phyloP scores from a whole-genome alignment of 2,329 filamentous ascomycete species.

The Apiospora arundinis region DNA sequence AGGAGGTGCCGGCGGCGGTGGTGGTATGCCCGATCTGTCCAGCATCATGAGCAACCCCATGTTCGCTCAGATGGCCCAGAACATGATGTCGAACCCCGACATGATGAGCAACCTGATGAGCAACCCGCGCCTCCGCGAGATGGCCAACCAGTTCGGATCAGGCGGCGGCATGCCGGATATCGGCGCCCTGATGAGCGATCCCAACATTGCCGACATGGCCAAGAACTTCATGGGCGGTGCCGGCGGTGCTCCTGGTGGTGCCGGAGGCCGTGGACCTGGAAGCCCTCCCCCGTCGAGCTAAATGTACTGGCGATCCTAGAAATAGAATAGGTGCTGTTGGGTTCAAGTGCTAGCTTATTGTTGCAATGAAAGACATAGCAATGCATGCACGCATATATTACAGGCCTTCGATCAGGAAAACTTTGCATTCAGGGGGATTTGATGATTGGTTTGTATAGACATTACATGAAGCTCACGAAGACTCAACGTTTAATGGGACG shows the following conservation, averaged over 20 bases:
- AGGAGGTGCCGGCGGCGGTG: slow-evolving; percentile 68
- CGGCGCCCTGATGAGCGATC: slow-evolving; percentile 86
- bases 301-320: not conserved
- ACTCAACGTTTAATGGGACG: not conserved
- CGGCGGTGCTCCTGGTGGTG: slow-evolving; percentile 30
- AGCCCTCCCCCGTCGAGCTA: slow-evolving; percentile 12
- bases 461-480: slow-evolving; percentile 9
- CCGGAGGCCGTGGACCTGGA: slow-evolving; percentile 27
- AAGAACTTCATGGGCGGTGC: slow-evolving; percentile 44
- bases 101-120: slow-evolving; percentile 91
- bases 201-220: slow-evolving; percentile 85
- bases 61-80: slow-evolving; percentile 97
- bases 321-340: not conserved
- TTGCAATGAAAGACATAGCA: not conserved
- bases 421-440: not conserved
- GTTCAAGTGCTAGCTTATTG: not conserved
- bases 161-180: slow-evolving; percentile 89
- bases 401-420: not conserved
- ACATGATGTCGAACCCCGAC: slow-evolving; percentile 95
- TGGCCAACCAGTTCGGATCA: slow-evolving; percentile 80
- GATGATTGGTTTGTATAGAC: slow-evolving; percentile 4
- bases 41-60: slow-evolving; percentile 97
- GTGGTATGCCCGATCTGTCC: slow-evolving; percentile 81
- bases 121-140: slow-evolving; percentile 86
- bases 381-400: not conserved